Conservation (phyloP, 2,329 filamentous ascomycete species). For the Calonectria crousiana region DNA sequence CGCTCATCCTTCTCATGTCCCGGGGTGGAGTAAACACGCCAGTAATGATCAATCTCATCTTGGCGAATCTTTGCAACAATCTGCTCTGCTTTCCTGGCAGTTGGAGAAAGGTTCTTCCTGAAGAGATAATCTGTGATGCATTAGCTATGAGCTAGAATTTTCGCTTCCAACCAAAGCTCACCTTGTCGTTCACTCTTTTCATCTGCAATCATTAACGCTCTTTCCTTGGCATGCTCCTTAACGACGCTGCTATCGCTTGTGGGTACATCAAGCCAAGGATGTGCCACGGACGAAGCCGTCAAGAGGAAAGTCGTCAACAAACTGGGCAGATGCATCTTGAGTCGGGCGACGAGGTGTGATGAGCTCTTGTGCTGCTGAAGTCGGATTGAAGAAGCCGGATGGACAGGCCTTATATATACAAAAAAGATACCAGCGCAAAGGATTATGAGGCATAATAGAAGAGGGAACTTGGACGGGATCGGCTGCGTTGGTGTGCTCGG, state of each 20-base stretch:
- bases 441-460: neutral
- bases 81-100: neutral
- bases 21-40: neutral
- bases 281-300: neutral
- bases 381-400: neutral
- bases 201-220: neutral
- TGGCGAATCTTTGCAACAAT: constrained; percentile 1
- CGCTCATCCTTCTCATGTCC: neutral
- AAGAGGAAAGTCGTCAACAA: neutral
- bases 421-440: neutral
- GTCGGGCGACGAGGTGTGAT: neutral
- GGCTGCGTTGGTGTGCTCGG: neutral
- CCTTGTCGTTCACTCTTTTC: constrained; percentile 3
- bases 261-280: neutral
- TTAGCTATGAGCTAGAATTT: neutral
- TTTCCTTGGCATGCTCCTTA: neutral
- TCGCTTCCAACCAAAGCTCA: neutral
- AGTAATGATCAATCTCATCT: constrained; percentile 4
- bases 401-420: neutral
- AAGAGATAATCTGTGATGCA: neutral
- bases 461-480: neutral
- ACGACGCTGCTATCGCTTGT: neutral
- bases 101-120: neutral
- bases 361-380: neutral
- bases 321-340: neutral